These are phyloP conservation scores for Rhizophora apiculata DNA, from an alignment of 345 rosid genomes.

Conservation along the genomic window DNA sequence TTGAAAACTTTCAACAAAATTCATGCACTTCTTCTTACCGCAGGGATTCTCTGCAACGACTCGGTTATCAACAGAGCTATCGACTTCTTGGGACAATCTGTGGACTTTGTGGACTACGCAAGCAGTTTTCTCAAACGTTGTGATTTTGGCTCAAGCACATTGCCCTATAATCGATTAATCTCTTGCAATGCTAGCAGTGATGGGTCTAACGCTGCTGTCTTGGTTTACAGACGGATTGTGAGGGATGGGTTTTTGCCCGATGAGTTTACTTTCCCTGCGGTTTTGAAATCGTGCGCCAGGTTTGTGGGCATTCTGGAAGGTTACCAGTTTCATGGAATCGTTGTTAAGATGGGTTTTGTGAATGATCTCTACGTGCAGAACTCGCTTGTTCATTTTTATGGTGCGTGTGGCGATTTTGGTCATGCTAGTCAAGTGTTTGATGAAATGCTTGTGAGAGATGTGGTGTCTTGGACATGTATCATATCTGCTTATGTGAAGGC, in stretches of 20 bases:
- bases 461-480: slow-evolving; percentile 43
- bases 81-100: slow-evolving; percentile 24
- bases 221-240: slow-evolving; percentile 11
- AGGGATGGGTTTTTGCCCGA: slow-evolving; percentile 38
- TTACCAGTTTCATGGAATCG: slow-evolving; percentile 29
- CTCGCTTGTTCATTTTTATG: slow-evolving; percentile 32
- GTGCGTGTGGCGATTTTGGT: slow-evolving; percentile 28
- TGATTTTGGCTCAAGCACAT: slow-evolving; percentile 21
- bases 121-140: slow-evolving; percentile 13
- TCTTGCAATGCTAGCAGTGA: slow-evolving; percentile 12
- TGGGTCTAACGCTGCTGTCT: slow-evolving; percentile 9
- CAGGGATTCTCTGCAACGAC: slow-evolving; percentile 24
- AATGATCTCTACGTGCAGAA: slow-evolving; percentile 36
- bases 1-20: slow-evolving; percentile 35
- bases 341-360: slow-evolving; percentile 29
- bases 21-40: slow-evolving; percentile 20
- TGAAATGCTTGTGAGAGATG: slow-evolving; percentile 46
- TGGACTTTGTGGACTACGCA: slow-evolving; percentile 7
- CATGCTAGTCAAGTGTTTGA: slow-evolving; percentile 38
- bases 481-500: slow-evolving; percentile 35
- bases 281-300: slow-evolving; percentile 45
- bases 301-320: slow-evolving; percentile 28
- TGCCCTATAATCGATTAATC: slow-evolving; percentile 24
- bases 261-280: slow-evolving; percentile 40
- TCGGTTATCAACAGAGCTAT: slow-evolving; percentile 18